Evolutionary conservation across 2,329 filamentous ascomycete genomes (phyloP), one percentile per base, ranked within the genome.

Genomic region (Claviceps sp.): DNA sequence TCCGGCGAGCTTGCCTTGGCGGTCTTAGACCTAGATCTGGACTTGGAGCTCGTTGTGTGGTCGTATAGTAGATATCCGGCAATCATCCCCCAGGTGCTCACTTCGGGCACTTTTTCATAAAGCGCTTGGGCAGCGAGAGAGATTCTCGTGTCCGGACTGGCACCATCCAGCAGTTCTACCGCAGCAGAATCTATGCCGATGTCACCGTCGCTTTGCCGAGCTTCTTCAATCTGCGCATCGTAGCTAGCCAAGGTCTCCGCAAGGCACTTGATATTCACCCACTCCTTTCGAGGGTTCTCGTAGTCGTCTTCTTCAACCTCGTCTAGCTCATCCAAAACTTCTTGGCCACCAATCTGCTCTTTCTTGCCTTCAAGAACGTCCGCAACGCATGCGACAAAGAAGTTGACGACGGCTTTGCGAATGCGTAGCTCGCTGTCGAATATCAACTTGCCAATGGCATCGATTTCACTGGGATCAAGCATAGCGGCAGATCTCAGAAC

Each of bases 1-100:
- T 86, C 78, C 1, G 80, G 69, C 30, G 66, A 63, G 18, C 78
- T 77, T 9, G 71, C 72, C 47, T 77, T 76, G 2, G 20, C 20
- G 13, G 75, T 69, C 24, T 62, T 77, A 66, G 57, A 74, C 67
- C 59, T 82, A 71, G 69, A 63, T 56, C 69, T 77, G 14, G 76
- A 70, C 52, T 65, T 80, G 64, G 62, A 70, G 62, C 78, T 81
- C 1, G 75, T 76, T 0, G 89, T 93, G 66, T 97, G 90, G 61
- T 98, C 93, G 63, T 88, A 95, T 2, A 98, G 74, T 6, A 98
- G 77, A 65, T 96, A 98, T 16, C 89, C 89, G 26, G 89, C 85
- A 52, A 98, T 69, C 4, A 86, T 77, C 62, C 95, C 87, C 93
- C 93, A 98, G 53, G 89, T 82, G 58, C 82, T 80, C 34, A 96